phyloP scores from a whole-genome alignment of 148 eudicot species.

The Salicornia ramosissima region DNA sequence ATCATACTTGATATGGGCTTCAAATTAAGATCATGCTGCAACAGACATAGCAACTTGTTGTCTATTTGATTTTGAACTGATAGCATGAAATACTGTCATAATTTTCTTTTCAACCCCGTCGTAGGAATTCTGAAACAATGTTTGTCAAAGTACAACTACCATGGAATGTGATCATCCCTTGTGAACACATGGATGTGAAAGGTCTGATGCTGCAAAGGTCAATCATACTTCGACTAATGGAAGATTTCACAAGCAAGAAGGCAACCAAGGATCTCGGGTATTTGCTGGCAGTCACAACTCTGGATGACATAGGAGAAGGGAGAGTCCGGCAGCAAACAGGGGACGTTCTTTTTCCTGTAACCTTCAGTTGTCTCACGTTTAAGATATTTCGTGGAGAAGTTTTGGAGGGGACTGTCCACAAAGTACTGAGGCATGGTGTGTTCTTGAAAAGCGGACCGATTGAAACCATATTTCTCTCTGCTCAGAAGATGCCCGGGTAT shows the following conservation, averaged over 20 bases:
- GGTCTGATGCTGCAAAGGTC: conserved; percentile 58
- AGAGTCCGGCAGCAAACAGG: conserved; percentile 59
- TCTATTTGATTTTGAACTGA: not conserved
- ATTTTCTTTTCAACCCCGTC: not conserved
- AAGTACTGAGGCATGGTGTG: conserved; percentile 58
- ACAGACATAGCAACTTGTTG: no score
- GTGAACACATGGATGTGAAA: conserved; percentile 49
- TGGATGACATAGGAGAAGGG: conserved; percentile 56
- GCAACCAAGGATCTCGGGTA: conserved; percentile 63
- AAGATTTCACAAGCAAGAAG: conserved; percentile 54
- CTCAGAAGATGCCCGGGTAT: conserved; percentile 63
- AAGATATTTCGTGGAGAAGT: conserved; percentile 56
- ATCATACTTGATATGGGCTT: no score
- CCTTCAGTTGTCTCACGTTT: conserved; percentile 55
- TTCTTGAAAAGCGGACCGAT: conserved; percentile 64
- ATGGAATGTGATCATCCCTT: conserved; percentile 63
- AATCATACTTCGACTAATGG: conserved; percentile 49
- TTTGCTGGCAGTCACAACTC: conserved; percentile 51
- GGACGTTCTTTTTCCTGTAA: conserved; percentile 65
- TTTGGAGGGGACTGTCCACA: conserved; percentile 56
- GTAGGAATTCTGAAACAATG: conserved; percentile 30
- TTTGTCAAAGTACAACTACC: conserved; percentile 47
- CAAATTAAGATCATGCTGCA: no score
- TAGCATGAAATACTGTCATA: not conserved
- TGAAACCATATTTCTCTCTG: conserved; percentile 50